Percentiles rank a stretch among this genome's conserved stretches.
phyloP scores from a whole-genome alignment of 371 early-diverging fungal species.

The Mortierella sp. region DNA sequence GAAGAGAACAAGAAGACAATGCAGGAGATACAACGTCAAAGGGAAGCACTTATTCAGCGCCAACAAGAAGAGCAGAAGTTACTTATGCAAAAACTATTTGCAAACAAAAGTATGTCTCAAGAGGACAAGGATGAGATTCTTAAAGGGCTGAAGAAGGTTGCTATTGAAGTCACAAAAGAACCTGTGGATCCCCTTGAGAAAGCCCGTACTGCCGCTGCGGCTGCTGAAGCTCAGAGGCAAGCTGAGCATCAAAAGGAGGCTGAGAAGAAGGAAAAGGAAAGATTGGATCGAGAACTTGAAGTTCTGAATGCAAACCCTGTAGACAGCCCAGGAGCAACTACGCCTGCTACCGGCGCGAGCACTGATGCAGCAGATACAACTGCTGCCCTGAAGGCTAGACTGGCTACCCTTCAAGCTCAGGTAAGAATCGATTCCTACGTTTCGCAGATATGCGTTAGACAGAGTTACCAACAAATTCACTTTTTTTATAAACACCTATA shows the following conservation, averaged over 20 bases:
- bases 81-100: constrained; percentile 66
- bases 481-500: no score
- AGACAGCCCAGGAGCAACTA: constrained; percentile 42
- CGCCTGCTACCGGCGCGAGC: constrained; percentile 19
- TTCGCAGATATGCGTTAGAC: no score
- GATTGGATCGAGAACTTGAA: constrained; percentile 64
- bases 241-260: constrained; percentile 49
- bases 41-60: constrained; percentile 68
- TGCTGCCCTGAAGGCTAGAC: constrained; percentile 62
- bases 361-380: constrained; percentile 30
- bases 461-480: no score
- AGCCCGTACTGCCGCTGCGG: constrained; percentile 32
- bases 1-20: constrained; percentile 68
- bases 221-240: constrained; percentile 39
- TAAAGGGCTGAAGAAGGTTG: constrained; percentile 59
- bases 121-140: constrained; percentile 66
- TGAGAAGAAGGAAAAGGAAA: constrained; percentile 55
- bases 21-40: constrained; percentile 69
- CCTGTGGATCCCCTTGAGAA: constrained; percentile 31
- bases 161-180: constrained; percentile 57
- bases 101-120: constrained; percentile 63
- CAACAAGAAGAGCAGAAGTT: constrained; percentile 74
- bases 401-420: constrained; percentile 77
- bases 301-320: constrained; percentile 38
- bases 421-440: constrained; percentile 48